Percentiles rank a stretch among this genome's conserved stretches.
These are phyloP conservation scores for Entrophospora sp. DNA, from an alignment of 192 early-diverging fungal genomes.

Conservation along the genomic window DNA sequence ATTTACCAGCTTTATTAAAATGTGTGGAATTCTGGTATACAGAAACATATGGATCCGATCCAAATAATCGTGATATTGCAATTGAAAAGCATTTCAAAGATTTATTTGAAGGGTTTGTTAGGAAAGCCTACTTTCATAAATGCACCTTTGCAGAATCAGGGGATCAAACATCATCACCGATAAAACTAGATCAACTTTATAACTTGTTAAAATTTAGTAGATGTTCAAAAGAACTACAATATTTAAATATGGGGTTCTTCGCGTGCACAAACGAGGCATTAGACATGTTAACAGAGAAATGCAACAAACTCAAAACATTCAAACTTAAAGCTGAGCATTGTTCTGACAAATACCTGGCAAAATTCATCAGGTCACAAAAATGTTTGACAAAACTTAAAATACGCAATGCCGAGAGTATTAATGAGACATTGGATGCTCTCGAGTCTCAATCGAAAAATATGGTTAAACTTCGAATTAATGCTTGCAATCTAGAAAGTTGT, in stretches of 20 bases:
- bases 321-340: neutral
- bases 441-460: neutral
- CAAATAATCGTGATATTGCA: neutral
- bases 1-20: conserved; percentile 14
- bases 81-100: neutral
- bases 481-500: conserved; percentile 8
- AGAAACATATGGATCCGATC: neutral
- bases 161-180: neutral
- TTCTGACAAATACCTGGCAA: conserved; percentile 1
- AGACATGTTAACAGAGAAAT: neutral
- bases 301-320: conserved; percentile 6
- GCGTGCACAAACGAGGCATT: neutral
- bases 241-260: conserved; percentile 20
- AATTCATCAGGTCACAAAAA: neutral
- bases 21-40: neutral
- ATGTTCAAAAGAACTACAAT: neutral
- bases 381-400: conserved; percentile 16
- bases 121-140: neutral
- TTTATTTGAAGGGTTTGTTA: conserved; percentile 1
- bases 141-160: conserved; percentile 15
- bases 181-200: neutral
- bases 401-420: neutral
- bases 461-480: conserved; percentile 15
- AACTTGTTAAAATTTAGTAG: neutral
- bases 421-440: neutral